Evolutionary conservation across 1,284 basidiomycete species (phyloP).

Genomic region (Tilletia caries): DNA sequence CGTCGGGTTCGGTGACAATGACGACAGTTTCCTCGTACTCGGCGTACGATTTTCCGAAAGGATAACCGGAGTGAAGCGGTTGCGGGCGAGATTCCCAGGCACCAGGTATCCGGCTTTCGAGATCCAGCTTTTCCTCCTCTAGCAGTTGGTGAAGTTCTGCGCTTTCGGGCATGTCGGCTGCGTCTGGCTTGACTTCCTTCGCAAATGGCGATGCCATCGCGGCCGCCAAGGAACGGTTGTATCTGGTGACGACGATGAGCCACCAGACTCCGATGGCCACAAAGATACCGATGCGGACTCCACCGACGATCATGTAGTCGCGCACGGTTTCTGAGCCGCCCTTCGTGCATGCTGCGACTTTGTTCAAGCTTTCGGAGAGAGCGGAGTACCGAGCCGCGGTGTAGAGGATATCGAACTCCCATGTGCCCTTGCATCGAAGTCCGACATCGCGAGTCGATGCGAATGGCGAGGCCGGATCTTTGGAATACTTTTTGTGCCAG

Average conservation of each 20-base stretch:
- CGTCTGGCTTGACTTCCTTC: not conserved
- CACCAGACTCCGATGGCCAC: conserved; percentile 20
- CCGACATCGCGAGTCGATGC: conserved; percentile 20
- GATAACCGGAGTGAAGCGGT: not conserved
- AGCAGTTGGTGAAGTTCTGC: conserved; percentile 24
- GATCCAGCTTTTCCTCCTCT: conserved; percentile 17
- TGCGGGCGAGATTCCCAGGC: not conserved
- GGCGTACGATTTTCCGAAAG: not conserved
- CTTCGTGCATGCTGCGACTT: conserved; percentile 9
- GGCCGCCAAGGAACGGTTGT: conserved; percentile 18
- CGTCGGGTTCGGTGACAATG: not conserved
- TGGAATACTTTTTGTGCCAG: conserved; percentile 21
- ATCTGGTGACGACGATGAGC: conserved; percentile 17
- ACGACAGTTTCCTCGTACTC: conserved; percentile 5
- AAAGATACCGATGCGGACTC: conserved; percentile 19
- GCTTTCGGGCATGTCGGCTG: conserved; percentile 17
- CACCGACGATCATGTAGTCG: conserved; percentile 19
- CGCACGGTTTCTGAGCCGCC: conserved; percentile 8
- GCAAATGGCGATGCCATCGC: conserved; percentile 6
- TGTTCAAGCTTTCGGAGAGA: not conserved
- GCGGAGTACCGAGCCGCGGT: conserved; percentile 18
- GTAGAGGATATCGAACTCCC: conserved; percentile 26
- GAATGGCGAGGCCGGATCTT: conserved; percentile 14
- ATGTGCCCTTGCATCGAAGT: conserved; percentile 19
- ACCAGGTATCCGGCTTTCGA: not conserved